phyloP scores from a whole-genome alignment of 2,329 filamentous ascomycete species.

The Juglanconis oblonga region DNA sequence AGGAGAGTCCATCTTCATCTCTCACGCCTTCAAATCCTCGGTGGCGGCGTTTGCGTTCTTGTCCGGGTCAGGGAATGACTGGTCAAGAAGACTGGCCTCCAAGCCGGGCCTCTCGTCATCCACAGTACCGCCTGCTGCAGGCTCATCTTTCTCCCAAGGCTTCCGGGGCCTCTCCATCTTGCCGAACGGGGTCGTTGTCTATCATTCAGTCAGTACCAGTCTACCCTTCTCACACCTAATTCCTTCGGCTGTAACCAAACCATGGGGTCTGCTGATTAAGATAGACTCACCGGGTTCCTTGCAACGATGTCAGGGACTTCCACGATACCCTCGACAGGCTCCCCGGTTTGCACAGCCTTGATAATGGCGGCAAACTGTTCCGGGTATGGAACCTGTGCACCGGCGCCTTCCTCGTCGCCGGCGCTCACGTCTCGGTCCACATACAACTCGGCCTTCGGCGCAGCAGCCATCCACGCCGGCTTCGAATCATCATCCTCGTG shows the following conservation, averaged over 20 bases:
- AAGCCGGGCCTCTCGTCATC: constrained; percentile 1
- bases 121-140: background rate
- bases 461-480: constrained; percentile 46
- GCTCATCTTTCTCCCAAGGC: constrained; percentile 73
- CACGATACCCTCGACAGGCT: constrained; percentile 81
- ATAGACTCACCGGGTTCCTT: constrained; percentile 59
- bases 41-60: background rate
- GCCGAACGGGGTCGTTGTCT: constrained; percentile 48
- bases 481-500: constrained; percentile 2
- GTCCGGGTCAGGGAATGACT: constrained; percentile 30
- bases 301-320: constrained; percentile 81
- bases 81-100: constrained; percentile 1
- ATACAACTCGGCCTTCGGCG: constrained; percentile 45
- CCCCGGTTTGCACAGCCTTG: constrained; percentile 76
- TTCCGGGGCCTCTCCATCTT: constrained; percentile 48
- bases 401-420: constrained; percentile 18
- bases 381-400: constrained; percentile 56
- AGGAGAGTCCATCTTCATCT: no score
- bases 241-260: background rate
- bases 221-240: no score
- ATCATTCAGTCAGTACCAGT: background rate
- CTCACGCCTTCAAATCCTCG: background rate
- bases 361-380: constrained; percentile 83
- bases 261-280: background rate
- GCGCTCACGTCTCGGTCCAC: constrained; percentile 36